A percentile compares a stretch with the other conserved stretches of the same genome.
These are phyloP conservation scores for Pythium coloratum DNA, from an alignment of 352 stramenopile species.

Conservation along the genomic window DNA sequence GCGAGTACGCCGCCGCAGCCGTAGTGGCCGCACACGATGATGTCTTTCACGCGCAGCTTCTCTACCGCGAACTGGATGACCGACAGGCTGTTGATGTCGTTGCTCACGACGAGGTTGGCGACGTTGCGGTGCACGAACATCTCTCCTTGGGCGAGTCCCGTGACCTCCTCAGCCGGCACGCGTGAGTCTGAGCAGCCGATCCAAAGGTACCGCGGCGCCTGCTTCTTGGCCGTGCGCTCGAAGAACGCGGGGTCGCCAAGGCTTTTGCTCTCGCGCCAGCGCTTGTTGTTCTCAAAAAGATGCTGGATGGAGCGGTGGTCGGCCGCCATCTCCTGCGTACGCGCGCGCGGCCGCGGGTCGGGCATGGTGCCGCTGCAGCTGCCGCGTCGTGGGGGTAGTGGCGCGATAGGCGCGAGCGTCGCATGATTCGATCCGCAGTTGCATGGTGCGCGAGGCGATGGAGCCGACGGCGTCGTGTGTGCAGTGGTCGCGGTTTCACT, in stretches of 20 bases:
- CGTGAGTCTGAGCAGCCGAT: conserved; percentile 80
- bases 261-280: conserved; percentile 46
- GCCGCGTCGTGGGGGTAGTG: conserved; percentile 4
- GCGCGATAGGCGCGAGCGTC: conserved; percentile 6
- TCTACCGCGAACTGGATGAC: conserved; percentile 68
- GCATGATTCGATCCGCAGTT: background rate
- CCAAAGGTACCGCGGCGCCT: conserved; percentile 74
- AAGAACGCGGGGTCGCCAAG: conserved; percentile 50
- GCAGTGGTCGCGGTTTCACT: background rate
- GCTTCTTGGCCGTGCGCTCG: conserved; percentile 41
- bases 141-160: conserved; percentile 55
- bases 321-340: conserved; percentile 30
- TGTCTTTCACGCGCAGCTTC: conserved; percentile 83
- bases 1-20: conserved; percentile 82
- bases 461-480: background rate
- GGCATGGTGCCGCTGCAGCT: conserved; percentile 4
- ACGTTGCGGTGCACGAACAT: conserved; percentile 86
- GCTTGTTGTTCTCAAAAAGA: conserved; percentile 51
- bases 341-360: conserved; percentile 17
- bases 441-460: background rate
- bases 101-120: conserved; percentile 52
- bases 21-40: conserved; percentile 89
- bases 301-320: conserved; percentile 43
- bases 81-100: conserved; percentile 40
- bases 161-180: conserved; percentile 68